phyloP scores from a whole-genome alignment of 2,329 filamentous ascomycete species.

The Microcyclospora pomicola region DNA sequence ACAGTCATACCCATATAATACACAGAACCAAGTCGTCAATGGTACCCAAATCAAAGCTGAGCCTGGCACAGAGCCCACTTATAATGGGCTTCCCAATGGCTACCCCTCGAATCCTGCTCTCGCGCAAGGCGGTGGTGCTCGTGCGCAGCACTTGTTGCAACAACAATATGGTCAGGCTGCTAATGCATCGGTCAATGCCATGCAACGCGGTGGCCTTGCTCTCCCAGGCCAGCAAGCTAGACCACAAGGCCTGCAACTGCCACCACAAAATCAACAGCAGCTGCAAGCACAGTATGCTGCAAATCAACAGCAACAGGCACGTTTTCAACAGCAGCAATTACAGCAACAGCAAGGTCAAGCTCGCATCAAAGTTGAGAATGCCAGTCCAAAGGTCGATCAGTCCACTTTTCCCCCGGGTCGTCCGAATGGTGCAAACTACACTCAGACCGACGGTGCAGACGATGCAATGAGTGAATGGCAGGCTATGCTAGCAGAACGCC shows the following conservation, averaged over 20 bases:
- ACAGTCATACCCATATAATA: slow-evolving; percentile 9
- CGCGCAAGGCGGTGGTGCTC: slow-evolving; percentile 28
- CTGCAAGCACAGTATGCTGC: slow-evolving; percentile 29
- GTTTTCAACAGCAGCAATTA: slow-evolving; percentile 22
- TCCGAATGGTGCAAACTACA: slow-evolving; percentile 34
- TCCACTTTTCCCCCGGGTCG: slow-evolving; percentile 25
- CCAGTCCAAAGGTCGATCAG: slow-evolving; percentile 3
- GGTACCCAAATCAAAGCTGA: slow-evolving; percentile 41
- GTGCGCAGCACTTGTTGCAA: slow-evolving; percentile 41
- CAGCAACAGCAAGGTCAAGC: slow-evolving; percentile 19
- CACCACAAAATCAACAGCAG: slow-evolving; percentile 19
- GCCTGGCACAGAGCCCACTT: slow-evolving; percentile 24
- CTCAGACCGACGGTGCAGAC: slow-evolving; percentile 68
- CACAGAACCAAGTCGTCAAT: slow-evolving; percentile 23
- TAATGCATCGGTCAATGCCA: slow-evolving; percentile 52
- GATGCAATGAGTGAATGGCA: slow-evolving; percentile 42
- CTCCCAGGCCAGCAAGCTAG: slow-evolving; percentile 19
- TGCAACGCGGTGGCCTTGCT: slow-evolving; percentile 28
- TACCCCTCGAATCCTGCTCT: slow-evolving; percentile 13
- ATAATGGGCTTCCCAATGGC: slow-evolving; percentile 15
- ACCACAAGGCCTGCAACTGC: slow-evolving; percentile 23
- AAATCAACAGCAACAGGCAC: slow-evolving; percentile 16
- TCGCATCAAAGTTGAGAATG: slow-evolving; percentile 23
- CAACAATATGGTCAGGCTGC: slow-evolving; percentile 49
- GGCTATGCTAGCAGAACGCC: slow-evolving; percentile 46